Conservation (phyloP, 441 rosid genomes). For the Macaranga tanarius region DNA sequence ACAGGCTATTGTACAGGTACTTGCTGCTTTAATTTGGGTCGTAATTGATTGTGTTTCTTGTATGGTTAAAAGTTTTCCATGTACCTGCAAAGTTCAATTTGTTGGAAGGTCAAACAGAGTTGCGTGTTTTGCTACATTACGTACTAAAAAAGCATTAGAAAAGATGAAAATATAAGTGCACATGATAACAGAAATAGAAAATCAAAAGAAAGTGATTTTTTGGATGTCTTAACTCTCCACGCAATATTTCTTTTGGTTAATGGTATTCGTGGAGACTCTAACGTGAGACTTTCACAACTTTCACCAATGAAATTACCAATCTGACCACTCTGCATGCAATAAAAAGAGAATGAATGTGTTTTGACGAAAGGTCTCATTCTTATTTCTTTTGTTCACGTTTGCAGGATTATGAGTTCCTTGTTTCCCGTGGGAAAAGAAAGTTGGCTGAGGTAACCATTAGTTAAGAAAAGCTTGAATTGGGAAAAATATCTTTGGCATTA, state of each 20-base stretch:
- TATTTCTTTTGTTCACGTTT: conserved; percentile 2
- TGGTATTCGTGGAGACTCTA: too few relatives aligned
- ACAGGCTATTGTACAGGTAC: conserved; percentile 78
- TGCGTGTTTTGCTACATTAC: neutral
- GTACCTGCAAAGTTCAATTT: neutral
- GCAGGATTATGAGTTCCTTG: conserved; percentile 69
- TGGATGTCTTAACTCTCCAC: neutral
- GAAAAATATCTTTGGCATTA: neutral
- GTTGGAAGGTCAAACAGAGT: neutral
- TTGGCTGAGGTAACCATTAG: conserved; percentile 50
- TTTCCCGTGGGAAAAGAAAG: conserved; percentile 32
- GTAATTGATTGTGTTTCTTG: neutral
- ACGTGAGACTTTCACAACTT: too few relatives aligned
- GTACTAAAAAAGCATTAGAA: neutral
- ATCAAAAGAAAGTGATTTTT: too few relatives aligned
- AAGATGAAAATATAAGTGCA: neutral
- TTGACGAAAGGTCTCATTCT: neutral
- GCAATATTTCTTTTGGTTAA: neutral
- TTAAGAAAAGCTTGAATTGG: conserved; percentile 1
- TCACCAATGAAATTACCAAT: too few relatives aligned
- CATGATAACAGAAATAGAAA: neutral
- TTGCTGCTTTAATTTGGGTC: neutral
- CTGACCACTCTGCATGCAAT: too few relatives aligned
- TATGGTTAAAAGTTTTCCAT: neutral
- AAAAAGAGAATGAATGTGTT: neutral